These are phyloP conservation scores for Aspergillus sp. DNA, from an alignment of 2,329 filamentous ascomycete genomes.

Conservation along the genomic window DNA sequence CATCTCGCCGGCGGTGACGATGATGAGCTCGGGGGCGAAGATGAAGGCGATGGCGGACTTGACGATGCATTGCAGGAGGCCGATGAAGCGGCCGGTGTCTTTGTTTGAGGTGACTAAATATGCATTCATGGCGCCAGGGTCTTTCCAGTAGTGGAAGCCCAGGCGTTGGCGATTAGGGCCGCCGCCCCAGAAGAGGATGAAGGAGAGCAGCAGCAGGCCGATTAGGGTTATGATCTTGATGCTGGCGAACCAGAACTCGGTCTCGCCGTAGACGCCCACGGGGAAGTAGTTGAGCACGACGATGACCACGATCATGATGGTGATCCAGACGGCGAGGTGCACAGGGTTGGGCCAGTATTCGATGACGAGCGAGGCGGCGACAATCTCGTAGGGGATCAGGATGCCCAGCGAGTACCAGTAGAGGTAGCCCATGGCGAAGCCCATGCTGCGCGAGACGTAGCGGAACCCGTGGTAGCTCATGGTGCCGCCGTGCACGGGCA, in stretches of 20 bases:
- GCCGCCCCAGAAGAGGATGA: constrained; percentile 59
- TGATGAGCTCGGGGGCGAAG: constrained; percentile 56
- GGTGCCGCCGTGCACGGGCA: constrained; percentile 46
- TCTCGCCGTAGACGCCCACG: constrained; percentile 53
- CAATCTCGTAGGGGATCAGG: constrained; percentile 59
- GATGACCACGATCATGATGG: constrained; percentile 61
- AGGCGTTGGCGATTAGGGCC: constrained; percentile 52
- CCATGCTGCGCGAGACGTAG: constrained; percentile 44
- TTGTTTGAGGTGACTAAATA: constrained; percentile 45
- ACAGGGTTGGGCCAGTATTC: constrained; percentile 57
- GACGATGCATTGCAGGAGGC: constrained; percentile 52
- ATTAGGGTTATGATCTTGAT: constrained; percentile 54
- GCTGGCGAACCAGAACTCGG: constrained; percentile 55
- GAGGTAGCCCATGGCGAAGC: constrained; percentile 45
- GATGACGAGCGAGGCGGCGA: constrained; percentile 65
- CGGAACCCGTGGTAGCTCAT: constrained; percentile 47
- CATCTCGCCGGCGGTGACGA: constrained; percentile 60
- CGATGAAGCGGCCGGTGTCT: constrained; percentile 52
- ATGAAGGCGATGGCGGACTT: constrained; percentile 56
- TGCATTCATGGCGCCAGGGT: constrained; percentile 50
- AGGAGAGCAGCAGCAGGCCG: constrained; percentile 52
- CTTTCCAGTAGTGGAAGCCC: constrained; percentile 53
- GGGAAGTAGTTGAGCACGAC: constrained; percentile 50
- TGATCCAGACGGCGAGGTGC: constrained; percentile 51
- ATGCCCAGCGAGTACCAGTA: constrained; percentile 52